These are phyloP conservation scores for Nakataea oryzae DNA, from an alignment of 2,329 filamentous ascomycete species.

Conservation along the genomic window DNA sequence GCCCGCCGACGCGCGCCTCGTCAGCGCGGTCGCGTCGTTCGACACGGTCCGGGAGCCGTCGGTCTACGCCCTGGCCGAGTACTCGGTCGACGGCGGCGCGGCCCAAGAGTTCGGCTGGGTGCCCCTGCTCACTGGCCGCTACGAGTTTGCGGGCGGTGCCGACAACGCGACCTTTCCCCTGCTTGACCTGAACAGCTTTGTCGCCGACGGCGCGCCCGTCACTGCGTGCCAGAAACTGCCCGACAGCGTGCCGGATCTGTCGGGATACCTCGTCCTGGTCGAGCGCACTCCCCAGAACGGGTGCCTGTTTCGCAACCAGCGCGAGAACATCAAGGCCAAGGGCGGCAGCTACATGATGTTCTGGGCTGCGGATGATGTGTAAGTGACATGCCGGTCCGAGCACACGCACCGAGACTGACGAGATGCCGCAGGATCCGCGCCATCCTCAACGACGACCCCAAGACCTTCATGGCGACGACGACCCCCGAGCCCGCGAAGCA, in stretches of 20 bases:
- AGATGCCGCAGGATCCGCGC: neutral
- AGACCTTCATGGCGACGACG: neutral
- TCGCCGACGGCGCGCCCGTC: neutral
- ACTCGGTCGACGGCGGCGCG: neutral
- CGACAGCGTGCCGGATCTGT: neutral
- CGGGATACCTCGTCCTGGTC: neutral
- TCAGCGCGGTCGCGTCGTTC: neutral
- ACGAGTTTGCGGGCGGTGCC: neutral
- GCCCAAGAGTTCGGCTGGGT: neutral
- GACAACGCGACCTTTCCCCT: neutral
- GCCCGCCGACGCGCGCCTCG: neutral
- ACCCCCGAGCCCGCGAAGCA: neutral
- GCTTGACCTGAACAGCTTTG: neutral
- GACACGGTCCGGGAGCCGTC: neutral
- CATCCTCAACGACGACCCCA: conserved; percentile 1
- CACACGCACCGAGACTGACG: neutral
- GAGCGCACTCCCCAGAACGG: neutral
- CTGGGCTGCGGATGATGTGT: neutral
- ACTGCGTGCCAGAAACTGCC: neutral
- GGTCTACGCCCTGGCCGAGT: neutral
- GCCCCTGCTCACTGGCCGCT: neutral
- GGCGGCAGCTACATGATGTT: neutral
- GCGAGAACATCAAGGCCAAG: neutral
- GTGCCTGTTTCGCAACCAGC: neutral
- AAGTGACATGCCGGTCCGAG: neutral